Conservation (phyloP, 2,329 filamentous ascomycete species). For the Ascochyta pisi region DNA sequence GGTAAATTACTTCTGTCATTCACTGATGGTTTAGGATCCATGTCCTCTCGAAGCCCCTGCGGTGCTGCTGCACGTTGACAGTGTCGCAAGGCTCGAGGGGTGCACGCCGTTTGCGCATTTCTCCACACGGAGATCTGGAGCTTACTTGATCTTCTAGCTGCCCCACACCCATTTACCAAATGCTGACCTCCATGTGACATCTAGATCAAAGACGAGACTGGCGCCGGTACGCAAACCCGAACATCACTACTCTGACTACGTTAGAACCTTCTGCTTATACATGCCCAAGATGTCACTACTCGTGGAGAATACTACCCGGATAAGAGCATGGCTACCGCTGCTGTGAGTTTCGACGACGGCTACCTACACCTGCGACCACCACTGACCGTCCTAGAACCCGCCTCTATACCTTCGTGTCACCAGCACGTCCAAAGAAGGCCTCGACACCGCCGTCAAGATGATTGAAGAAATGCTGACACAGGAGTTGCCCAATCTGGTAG, state of each 20-base stretch:
- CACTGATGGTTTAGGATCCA: constrained; percentile 68
- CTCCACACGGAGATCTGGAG: constrained; percentile 51
- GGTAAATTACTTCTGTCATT: constrained; percentile 84
- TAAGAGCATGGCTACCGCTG: constrained; percentile 93
- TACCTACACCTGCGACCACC: not conserved
- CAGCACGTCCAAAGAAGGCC: constrained; percentile 87
- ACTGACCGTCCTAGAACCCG: constrained; percentile 69
- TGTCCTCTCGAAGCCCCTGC: constrained; percentile 41
- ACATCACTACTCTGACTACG: constrained; percentile 64
- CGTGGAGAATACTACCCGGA: constrained; percentile 96
- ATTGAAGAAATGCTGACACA: constrained; percentile 97
- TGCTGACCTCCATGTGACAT: constrained; percentile 92
- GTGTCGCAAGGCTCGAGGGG: constrained; percentile 47
- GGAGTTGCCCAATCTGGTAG: constrained; percentile 92
- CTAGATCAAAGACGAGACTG: constrained; percentile 99
- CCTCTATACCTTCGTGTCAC: constrained; percentile 95
- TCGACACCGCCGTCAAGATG: constrained; percentile 84
- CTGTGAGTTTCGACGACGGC: constrained; percentile 61
- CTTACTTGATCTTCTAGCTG: constrained; percentile 56
- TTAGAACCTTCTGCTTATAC: constrained; percentile 67
- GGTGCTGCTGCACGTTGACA: constrained; percentile 63
- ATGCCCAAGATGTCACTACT: constrained; percentile 93
- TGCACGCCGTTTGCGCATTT: constrained; percentile 42
- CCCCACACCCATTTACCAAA: constrained; percentile 72
- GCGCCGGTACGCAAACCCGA: constrained; percentile 93